Percentiles rank a stretch among this genome's conserved stretches.
Evolutionary conservation across 495 filamentous ascomycete genomes (phyloP).

Genomic region (Echria macrotheca): DNA sequence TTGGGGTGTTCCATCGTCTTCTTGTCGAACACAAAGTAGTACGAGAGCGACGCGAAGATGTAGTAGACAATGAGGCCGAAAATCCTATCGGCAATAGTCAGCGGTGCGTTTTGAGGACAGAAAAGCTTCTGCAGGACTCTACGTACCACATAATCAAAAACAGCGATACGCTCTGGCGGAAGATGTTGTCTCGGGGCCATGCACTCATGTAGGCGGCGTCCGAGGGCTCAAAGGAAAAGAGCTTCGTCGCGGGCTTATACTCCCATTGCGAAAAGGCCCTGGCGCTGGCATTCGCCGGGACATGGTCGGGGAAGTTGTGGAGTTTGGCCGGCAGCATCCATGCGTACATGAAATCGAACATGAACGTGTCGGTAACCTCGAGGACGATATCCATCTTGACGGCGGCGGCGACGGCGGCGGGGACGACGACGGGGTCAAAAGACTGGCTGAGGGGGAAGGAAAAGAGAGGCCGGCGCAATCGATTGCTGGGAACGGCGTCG

Average conservation of each 20-base stretch:
- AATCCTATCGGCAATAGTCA: constrained; percentile 55
- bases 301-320: constrained; percentile 33
- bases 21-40: constrained; percentile 92
- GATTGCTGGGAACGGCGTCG: background rate
- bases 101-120: background rate
- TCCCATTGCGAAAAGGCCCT: constrained; percentile 42
- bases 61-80: constrained; percentile 85
- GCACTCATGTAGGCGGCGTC: constrained; percentile 76
- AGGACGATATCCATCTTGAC: constrained; percentile 84
- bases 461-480: background rate
- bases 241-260: constrained; percentile 68
- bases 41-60: constrained; percentile 74
- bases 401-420: background rate
- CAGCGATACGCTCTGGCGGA: constrained; percentile 68
- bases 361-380: constrained; percentile 75
- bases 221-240: constrained; percentile 64
- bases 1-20: constrained; percentile 84
- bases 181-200: constrained; percentile 75
- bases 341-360: constrained; percentile 80
- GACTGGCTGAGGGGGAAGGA: background rate
- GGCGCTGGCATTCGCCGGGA: constrained; percentile 36
- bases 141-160: constrained; percentile 82
- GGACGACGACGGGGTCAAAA: background rate
- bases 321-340: constrained; percentile 57
- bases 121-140: too few species aligned